Conservation (phyloP, 306 rosid species). For the Benincasa hispida region DNA sequence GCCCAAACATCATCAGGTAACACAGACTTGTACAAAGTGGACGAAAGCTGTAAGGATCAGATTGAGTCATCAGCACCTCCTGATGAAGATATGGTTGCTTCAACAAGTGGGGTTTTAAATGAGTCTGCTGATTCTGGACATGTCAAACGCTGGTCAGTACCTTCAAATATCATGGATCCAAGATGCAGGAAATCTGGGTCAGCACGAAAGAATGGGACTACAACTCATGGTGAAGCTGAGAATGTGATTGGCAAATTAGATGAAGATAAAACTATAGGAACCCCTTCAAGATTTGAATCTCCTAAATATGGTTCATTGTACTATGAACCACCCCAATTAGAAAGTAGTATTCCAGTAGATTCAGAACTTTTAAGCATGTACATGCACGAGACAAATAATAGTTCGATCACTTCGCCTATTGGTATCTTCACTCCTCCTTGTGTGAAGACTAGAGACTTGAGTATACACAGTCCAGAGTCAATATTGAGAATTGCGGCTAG, state of each 20-base stretch:
- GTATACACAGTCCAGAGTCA: conserved; percentile 66
- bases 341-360: conserved; percentile 34
- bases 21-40: conserved; percentile 31
- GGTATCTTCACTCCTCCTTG: conserved; percentile 82
- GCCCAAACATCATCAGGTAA: conserved; percentile 63
- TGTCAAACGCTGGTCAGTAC: conserved; percentile 35
- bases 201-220: conserved; percentile 22
- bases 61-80: conserved; percentile 42
- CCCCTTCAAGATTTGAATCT: conserved; percentile 34
- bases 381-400: conserved; percentile 31
- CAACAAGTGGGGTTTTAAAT: conserved; percentile 42
- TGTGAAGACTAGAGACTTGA: conserved; percentile 36
- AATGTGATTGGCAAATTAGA: conserved; percentile 22
- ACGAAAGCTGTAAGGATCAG: conserved; percentile 50
- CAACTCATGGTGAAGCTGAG: conserved; percentile 15
- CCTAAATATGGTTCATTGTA: conserved; percentile 49
- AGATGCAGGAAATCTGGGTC: conserved; percentile 40
- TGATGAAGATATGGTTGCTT: conserved; percentile 40
- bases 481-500: conserved; percentile 74
- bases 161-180: conserved; percentile 26
- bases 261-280: conserved; percentile 25
- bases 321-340: conserved; percentile 58
- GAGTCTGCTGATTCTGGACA: conserved; percentile 56
- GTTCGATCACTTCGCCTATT: conserved; percentile 37
- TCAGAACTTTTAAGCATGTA: conserved; percentile 29